Percentiles rank a stretch among this genome's conserved stretches.
phyloP scores from a whole-genome alignment of 371 early-diverging fungal genomes.

The Entomophthora muscae region DNA sequence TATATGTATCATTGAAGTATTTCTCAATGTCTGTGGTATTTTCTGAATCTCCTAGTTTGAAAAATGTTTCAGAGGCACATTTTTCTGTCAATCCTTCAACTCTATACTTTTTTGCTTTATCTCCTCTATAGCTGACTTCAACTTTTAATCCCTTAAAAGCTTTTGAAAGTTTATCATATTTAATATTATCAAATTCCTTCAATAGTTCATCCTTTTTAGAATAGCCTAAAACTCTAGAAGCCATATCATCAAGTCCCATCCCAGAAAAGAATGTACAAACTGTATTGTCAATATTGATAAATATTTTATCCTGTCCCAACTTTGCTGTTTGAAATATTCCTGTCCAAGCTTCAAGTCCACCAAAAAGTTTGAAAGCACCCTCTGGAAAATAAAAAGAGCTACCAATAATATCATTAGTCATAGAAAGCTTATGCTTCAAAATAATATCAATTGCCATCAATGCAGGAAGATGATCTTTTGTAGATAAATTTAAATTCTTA shows the following conservation, averaged over 20 bases:
- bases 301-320: conserved; percentile 40
- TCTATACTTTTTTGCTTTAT: conserved; percentile 39
- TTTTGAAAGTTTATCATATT: conserved; percentile 39
- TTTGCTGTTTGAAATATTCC: conserved; percentile 76
- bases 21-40: conserved; percentile 40
- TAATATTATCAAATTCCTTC: conserved; percentile 30
- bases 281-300: conserved; percentile 69
- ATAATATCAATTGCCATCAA: conserved; percentile 65
- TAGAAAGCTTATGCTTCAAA: conserved; percentile 52
- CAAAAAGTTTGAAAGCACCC: conserved; percentile 29
- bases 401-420: conserved; percentile 49
- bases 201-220: conserved; percentile 42
- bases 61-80: conserved; percentile 43
- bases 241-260: conserved; percentile 34
- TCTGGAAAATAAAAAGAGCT: conserved; percentile 69
- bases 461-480: conserved; percentile 26
- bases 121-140: conserved; percentile 50
- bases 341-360: conserved; percentile 80
- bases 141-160: conserved; percentile 47
- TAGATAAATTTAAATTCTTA: conserved; percentile 18
- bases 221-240: conserved; percentile 37
- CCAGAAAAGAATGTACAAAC: conserved; percentile 69
- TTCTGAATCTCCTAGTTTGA: conserved; percentile 23
- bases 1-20: conserved; percentile 55
- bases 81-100: conserved; percentile 39